These are phyloP conservation scores for Posidonia australis DNA, from an alignment of 106 monocot species.

Conservation along the genomic window DNA sequence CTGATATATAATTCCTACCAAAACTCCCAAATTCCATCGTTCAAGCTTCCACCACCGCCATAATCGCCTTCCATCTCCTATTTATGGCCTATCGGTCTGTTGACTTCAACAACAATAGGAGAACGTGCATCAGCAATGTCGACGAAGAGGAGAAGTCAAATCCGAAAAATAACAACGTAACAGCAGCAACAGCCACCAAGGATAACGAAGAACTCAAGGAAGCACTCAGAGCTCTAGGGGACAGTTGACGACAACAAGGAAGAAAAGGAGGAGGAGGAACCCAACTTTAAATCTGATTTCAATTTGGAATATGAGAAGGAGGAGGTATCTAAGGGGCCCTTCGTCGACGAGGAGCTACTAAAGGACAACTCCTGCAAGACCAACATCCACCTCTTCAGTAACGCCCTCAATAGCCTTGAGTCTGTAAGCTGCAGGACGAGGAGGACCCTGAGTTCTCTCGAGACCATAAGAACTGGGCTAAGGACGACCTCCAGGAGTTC, in stretches of 20 bases:
- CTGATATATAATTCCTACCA: no score
- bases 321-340: conserved; percentile 10
- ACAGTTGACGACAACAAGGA: background rate
- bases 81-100: no score
- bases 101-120: no score
- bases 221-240: no score
- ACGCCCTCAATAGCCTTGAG: conserved; percentile 31
- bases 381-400: conserved; percentile 33
- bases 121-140: no score
- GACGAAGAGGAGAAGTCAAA: no score
- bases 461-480: conserved; percentile 64
- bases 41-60: no score
- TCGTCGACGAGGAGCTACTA: no score
- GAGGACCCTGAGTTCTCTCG: conserved; percentile 45
- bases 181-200: background rate
- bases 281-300: background rate
- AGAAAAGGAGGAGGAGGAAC: conserved; percentile 8
- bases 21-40: no score
- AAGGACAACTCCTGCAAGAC: conserved; percentile 42
- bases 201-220: background rate
- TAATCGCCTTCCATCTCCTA: no score
- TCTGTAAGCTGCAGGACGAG: conserved; percentile 20
- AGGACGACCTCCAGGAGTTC: conserved; percentile 62
- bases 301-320: conserved; percentile 2
- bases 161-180: background rate